Evolutionary conservation across 441 rosid genomes (phyloP).

Genomic region (Gossypium schwendimanii): DNA sequence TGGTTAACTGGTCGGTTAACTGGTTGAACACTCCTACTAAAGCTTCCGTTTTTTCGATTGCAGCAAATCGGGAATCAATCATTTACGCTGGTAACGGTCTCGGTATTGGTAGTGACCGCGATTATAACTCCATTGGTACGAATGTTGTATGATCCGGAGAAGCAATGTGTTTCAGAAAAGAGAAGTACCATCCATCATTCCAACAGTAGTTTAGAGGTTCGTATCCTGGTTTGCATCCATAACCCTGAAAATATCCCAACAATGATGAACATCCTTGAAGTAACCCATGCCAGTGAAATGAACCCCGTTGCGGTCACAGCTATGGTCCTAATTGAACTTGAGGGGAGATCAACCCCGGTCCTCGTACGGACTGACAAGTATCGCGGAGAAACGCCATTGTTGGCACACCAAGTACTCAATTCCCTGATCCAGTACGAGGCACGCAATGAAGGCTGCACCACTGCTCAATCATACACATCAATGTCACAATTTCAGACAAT

Average conservation of each 20-base stretch:
- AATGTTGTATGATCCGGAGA: slow-evolving; percentile 28
- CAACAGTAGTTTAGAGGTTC: slow-evolving; percentile 26
- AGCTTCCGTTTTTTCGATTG: not conserved
- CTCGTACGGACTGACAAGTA: slow-evolving; percentile 32
- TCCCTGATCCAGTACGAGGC: slow-evolving; percentile 43
- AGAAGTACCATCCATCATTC: slow-evolving; percentile 27
- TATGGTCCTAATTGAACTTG: slow-evolving; percentile 42
- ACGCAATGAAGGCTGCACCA: slow-evolving; percentile 20
- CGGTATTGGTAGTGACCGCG: slow-evolving; percentile 22
- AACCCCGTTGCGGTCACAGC: slow-evolving; percentile 32
- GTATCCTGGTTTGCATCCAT: slow-evolving; percentile 43
- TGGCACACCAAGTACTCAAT: slow-evolving; percentile 20
- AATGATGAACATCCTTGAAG: slow-evolving; percentile 42
- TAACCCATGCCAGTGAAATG: slow-evolving; percentile 28
- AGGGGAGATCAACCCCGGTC: slow-evolving; percentile 42
- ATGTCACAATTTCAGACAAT: slow-evolving; percentile 38
- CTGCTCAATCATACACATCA: slow-evolving; percentile 43
- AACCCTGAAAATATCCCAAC: slow-evolving; percentile 34
- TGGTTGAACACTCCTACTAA: too few species aligned
- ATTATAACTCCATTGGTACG: slow-evolving; percentile 26
- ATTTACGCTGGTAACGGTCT: slow-evolving; percentile 19
- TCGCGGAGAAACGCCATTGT: slow-evolving; percentile 14
- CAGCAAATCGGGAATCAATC: slow-evolving; percentile 22
- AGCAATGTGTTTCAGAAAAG: slow-evolving; percentile 14
- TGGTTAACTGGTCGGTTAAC: too few species aligned